phyloP scores from a whole-genome alignment of 495 filamentous ascomycete genomes.

The Hypoxylon cercidicola region DNA sequence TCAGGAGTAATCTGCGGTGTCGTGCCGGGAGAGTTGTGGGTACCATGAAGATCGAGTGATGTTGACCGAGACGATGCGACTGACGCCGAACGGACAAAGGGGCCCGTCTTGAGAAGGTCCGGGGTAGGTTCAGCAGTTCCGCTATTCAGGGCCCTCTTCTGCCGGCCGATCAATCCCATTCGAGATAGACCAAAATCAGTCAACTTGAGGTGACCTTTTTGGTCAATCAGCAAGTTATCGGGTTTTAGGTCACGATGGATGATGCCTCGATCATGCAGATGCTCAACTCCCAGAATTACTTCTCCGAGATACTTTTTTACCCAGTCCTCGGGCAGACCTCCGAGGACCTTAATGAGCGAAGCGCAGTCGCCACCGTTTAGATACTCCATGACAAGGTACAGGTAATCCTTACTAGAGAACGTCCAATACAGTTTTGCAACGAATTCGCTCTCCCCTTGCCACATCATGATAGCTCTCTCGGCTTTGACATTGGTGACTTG shows the following conservation, averaged over 20 bases:
- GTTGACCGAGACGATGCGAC: conserved; percentile 94
- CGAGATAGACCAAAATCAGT: conserved; percentile 97
- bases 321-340: conserved; percentile 94
- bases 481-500: conserved; percentile 99
- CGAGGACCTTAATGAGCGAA: conserved; percentile 92
- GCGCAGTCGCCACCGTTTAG: conserved; percentile 97
- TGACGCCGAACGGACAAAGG: conserved; percentile 85
- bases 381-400: conserved; percentile 99
- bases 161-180: conserved; percentile 96
- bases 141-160: conserved; percentile 89
- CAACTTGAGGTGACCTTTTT: conserved; percentile 94
- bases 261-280: conserved; percentile 92
- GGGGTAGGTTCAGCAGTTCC: conserved; percentile 80
- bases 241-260: conserved; percentile 97
- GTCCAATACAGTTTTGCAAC: conserved; percentile 99
- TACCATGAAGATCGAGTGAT: conserved; percentile 88
- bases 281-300: conserved; percentile 93
- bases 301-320: conserved; percentile 96
- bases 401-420: conserved; percentile 98
- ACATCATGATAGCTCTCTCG: conserved; percentile 99
- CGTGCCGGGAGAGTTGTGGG: conserved; percentile 74
- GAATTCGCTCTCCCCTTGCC: conserved; percentile 99
- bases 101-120: conserved; percentile 90
- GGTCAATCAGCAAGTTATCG: conserved; percentile 96
- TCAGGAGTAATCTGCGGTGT: conserved; percentile 93